A percentile compares a stretch with the other conserved stretches of the same genome.
Evolutionary conservation across 352 stramenopile genomes (phyloP).

Genomic region (Thalassiosira tumida): DNA sequence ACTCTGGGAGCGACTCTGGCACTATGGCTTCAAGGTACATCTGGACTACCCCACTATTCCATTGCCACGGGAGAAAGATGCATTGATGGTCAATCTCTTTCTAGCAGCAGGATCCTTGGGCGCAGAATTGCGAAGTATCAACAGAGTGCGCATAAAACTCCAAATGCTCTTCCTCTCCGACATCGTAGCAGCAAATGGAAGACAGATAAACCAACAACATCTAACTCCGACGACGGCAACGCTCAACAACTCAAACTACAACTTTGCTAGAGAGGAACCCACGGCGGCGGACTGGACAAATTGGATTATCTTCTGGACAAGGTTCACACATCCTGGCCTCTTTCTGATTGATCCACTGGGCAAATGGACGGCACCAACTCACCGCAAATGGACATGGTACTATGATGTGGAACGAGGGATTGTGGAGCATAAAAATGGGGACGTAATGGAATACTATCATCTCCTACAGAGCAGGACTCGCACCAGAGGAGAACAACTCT

Average conservation of each 20-base stretch:
- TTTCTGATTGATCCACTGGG: not conserved
- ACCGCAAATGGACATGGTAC: constrained; percentile 38
- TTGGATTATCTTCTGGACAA: constrained; percentile 25
- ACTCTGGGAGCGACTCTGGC: not conserved
- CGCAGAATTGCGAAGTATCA: not conserved
- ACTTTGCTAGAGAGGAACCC: constrained; percentile 9
- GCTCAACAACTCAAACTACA: not conserved
- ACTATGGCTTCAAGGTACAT: not conserved
- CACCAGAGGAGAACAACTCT: not conserved
- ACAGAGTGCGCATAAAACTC: not conserved
- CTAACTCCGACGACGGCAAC: not conserved
- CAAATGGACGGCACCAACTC: constrained; percentile 14
- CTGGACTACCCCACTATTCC: not conserved
- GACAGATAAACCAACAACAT: not conserved
- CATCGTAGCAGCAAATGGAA: constrained; percentile 5
- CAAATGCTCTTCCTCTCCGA: constrained; percentile 41
- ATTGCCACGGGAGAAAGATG: not conserved
- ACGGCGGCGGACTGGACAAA: constrained; percentile 19
- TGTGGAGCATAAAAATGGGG: not conserved
- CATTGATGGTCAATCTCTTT: not conserved
- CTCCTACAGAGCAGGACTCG: not conserved
- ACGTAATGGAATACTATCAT: not conserved
- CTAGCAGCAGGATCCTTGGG: too few species aligned
- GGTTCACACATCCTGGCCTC: not conserved
- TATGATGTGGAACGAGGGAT: not conserved